phyloP scores from a whole-genome alignment of 805 yeast species.

The Wickerhamomyces subpelliculosus region DNA sequence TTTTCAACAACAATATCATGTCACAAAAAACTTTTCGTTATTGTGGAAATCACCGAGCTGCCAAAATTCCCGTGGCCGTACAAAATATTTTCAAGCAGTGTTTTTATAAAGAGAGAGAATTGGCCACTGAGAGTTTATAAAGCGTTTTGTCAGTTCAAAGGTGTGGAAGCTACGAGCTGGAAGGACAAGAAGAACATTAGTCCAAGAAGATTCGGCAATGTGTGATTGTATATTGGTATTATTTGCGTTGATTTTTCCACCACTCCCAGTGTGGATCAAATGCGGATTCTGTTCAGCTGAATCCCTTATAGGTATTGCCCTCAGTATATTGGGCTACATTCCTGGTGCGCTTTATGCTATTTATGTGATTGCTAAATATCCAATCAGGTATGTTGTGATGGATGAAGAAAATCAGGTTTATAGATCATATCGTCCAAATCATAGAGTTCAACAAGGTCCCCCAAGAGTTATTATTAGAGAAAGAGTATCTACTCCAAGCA shows the following conservation, averaged over 20 bases:
- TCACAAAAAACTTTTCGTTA: no score
- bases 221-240: conserved; percentile 62
- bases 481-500: conserved; percentile 7
- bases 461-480: conserved; percentile 7
- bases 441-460: neutral
- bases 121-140: no score
- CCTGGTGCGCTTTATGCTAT: conserved; percentile 77
- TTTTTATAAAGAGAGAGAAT: no score
- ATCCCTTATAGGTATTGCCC: conserved; percentile 57
- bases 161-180: no score
- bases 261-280: conserved; percentile 69
- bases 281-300: conserved; percentile 71
- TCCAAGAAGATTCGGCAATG: no score
- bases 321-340: conserved; percentile 63
- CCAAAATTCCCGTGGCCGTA: no score
- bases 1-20: no score
- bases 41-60: no score
- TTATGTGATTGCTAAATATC: conserved; percentile 73
- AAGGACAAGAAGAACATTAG: no score
- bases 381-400: conserved; percentile 30
- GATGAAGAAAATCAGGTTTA: conserved; percentile 22
- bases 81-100: no score
- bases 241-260: conserved; percentile 68
- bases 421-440: neutral
- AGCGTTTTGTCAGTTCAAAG: no score